A percentile compares a stretch with the other conserved stretches of the same genome.
phyloP scores from a whole-genome alignment of 805 yeast species.

The Yarrowia sp. region DNA sequence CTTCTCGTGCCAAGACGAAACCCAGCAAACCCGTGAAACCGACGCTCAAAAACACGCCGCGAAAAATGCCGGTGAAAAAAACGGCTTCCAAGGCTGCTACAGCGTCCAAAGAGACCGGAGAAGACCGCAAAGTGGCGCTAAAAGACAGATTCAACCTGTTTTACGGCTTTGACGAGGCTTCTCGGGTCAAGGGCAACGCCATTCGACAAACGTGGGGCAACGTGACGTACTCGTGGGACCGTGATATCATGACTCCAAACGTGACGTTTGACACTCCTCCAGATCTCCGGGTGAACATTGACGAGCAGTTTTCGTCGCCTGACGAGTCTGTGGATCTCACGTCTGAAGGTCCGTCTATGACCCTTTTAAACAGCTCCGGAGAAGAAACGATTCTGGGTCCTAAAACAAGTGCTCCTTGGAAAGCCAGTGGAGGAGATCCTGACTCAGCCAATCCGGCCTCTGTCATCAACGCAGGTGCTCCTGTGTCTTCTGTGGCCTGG shows the following conservation, averaged over 20 bases:
- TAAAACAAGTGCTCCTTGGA: not conserved
- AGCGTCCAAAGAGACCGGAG: not conserved
- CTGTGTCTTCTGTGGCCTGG: slow-evolving; percentile 56
- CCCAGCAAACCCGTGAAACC: not conserved
- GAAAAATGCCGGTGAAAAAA: slow-evolving; percentile 4
- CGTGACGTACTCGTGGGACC: slow-evolving; percentile 45
- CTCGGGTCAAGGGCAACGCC: slow-evolving; percentile 44
- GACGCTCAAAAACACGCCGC: not conserved
- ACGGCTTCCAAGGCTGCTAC: not conserved
- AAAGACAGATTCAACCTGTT: slow-evolving; percentile 44
- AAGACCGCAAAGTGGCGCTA: slow-evolving; percentile 30
- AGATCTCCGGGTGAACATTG: not conserved
- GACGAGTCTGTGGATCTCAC: not conserved
- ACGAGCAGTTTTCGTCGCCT: not conserved
- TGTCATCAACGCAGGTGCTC: slow-evolving; percentile 50
- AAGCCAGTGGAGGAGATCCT: not conserved
- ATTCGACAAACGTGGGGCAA: slow-evolving; percentile 52
- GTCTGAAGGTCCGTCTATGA: not conserved
- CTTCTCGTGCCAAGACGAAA: too few species aligned
- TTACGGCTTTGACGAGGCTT: slow-evolving; percentile 50
- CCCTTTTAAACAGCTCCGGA: not conserved
- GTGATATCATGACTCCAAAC: slow-evolving; percentile 31
- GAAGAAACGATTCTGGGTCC: not conserved
- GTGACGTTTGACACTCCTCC: slow-evolving; percentile 3
- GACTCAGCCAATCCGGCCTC: slow-evolving; percentile 39